Evolutionary conservation across 371 early-diverging fungal species (phyloP).

Genomic region (Haplosporangium sp.): DNA sequence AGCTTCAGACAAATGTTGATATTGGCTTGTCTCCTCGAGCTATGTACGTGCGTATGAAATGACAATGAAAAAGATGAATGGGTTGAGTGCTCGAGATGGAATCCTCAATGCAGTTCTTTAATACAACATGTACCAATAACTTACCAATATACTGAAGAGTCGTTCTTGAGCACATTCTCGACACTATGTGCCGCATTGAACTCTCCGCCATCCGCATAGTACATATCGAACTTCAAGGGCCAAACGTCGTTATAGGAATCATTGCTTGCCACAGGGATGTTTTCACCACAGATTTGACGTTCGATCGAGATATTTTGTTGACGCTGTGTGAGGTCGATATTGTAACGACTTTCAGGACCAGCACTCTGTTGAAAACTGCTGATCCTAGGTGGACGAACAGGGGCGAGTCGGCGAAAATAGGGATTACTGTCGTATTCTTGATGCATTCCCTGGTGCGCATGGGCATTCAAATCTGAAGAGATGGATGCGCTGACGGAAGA

Average conservation of each 20-base stretch:
- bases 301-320: background rate
- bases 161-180: slow-evolving; percentile 50
- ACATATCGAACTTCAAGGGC: slow-evolving; percentile 49
- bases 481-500: slow-evolving; percentile 23
- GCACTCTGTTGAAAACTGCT: background rate
- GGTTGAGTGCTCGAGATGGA: too few species aligned
- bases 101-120: background rate
- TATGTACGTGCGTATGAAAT: background rate
- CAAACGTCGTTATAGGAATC: slow-evolving; percentile 36
- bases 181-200: slow-evolving; percentile 50
- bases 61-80: background rate
- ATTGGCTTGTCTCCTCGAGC: slow-evolving; percentile 41
- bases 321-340: background rate
- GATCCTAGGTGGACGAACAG: background rate
- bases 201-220: slow-evolving; percentile 50
- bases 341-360: too few species aligned
- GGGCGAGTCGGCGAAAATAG: slow-evolving; percentile 26
- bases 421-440: slow-evolving; percentile 40
- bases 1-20: slow-evolving; percentile 48
- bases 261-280: background rate
- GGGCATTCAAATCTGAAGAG: slow-evolving; percentile 4
- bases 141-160: slow-evolving; percentile 51
- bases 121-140: background rate
- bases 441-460: slow-evolving; percentile 10
- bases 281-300: slow-evolving; percentile 19